Base-by-base conservation (phyloP, 208 protist species). In the Novymonas esmeraldas region DNA sequence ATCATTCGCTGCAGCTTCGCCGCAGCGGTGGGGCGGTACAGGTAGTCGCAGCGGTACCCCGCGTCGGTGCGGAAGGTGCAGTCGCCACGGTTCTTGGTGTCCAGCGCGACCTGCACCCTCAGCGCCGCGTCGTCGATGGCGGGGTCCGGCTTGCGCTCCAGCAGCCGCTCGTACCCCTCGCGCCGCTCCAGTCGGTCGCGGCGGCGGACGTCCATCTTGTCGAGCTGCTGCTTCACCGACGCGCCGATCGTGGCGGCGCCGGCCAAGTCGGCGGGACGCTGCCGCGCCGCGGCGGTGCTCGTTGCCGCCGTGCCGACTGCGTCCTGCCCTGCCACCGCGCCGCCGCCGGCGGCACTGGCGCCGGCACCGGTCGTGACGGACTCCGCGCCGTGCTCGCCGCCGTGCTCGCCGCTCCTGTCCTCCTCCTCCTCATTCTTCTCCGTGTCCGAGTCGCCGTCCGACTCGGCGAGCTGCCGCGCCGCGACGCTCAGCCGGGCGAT, bases 1-100 rank as follows among this genome's bases (percentile, higher is more conserved):
- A 98, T 90, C 56, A 99, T 87, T 61, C 98, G 93, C 33, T 83
- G 61, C 24, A 97, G 68, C 75, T 99, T 99, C 22, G 87, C 92
- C 6, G 87, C 78, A 0, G 98, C 96, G 34, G 98, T 99, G 24
- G 98, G 90, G 2, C 90, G 83, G 41, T 77, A 81, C 22, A 26
- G 50, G 51, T 90, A 54, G 10, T 84, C 62, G 22, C 65, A 45
- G 14, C 86, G 78, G 69, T 99, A 99, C 28, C 80, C 71, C 1
- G 84, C 69, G 54, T 95, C 87, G 2, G 90, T 96, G 50, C 98
- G 98, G 31, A 99, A 81, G 14, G 98, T 87, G 68, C 97, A 98
- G 64, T 99, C 97, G 29, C 98, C 98, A 18, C 91, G 81, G 4
- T 77, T 56, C 39, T 41, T 56, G 9, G 84, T 28, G 69, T 98